Evolutionary conservation across 768 basidiomycete genomes (phyloP).

Genomic region (Leccinum olivaceopallidum): DNA sequence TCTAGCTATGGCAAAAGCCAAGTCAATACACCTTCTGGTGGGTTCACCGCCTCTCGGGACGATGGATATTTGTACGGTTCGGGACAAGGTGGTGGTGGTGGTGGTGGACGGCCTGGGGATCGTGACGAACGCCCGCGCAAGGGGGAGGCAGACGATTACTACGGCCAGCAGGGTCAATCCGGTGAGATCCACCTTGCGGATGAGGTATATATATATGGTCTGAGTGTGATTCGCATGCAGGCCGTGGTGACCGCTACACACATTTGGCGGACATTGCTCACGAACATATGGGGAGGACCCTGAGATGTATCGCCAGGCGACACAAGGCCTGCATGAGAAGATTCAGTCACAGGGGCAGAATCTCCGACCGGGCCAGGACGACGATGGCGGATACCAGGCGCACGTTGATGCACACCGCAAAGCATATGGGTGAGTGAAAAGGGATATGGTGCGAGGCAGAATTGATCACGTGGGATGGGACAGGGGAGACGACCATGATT

Average conservation of each 20-base stretch:
- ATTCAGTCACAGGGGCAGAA: constrained; percentile 20
- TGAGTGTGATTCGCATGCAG: constrained; percentile 9
- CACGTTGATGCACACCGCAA: constrained; percentile 32
- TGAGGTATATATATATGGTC: neutral
- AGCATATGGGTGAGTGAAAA: constrained; percentile 31
- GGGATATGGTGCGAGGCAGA: neutral
- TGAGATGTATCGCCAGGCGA: constrained; percentile 21
- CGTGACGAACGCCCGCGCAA: constrained; percentile 8
- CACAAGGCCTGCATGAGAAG: constrained; percentile 24
- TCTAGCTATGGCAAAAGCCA: constrained; percentile 3
- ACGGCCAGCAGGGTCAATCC: constrained; percentile 8
- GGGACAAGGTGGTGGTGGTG: constrained; percentile 7
- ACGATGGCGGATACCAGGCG: constrained; percentile 15
- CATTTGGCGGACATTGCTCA: constrained; percentile 19
- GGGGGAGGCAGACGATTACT: constrained; percentile 24
- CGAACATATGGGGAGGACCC: constrained; percentile 21
- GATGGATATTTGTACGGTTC: constrained; percentile 12
- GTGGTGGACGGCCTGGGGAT: neutral
- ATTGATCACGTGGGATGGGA: neutral
- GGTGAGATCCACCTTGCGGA: constrained; percentile 2
- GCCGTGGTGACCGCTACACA: constrained; percentile 21
- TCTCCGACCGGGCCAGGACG: neutral
- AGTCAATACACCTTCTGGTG: constrained; percentile 19
- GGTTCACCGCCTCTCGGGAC: constrained; percentile 13
- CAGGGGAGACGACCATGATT: constrained; percentile 17